Percentiles rank a stretch among this genome's conserved stretches.
Evolutionary conservation across 768 basidiomycete species (phyloP).

Genomic region (Rhodocollybia butyracea): DNA sequence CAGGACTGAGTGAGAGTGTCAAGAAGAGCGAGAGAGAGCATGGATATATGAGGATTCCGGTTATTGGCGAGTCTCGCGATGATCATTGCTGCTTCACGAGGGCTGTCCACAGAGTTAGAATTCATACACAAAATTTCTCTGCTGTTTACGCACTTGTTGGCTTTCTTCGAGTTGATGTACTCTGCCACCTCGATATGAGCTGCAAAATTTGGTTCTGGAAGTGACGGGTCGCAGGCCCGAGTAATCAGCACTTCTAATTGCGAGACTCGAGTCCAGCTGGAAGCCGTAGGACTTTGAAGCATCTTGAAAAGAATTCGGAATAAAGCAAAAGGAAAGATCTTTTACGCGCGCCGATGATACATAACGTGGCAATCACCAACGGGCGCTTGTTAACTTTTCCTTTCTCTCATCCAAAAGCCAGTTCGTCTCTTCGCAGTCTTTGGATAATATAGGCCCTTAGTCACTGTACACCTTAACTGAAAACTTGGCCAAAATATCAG

Average conservation of each 20-base stretch:
- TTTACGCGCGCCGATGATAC: no score
- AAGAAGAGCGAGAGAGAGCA: constrained; percentile 82
- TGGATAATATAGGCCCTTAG: no score
- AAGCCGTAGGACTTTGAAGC: constrained; percentile 47
- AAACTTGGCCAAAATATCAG: no score
- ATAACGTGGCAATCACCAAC: no score
- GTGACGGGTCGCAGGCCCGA: constrained; percentile 82
- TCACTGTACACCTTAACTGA: no score
- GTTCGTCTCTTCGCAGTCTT: no score
- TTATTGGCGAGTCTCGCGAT: constrained; percentile 86
- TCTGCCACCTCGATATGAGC: constrained; percentile 93
- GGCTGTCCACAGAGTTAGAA: no score
- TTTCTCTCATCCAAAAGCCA: no score
- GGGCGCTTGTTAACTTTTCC: no score
- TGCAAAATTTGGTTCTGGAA: constrained; percentile 88
- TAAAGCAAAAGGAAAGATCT: no score
- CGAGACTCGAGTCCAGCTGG: constrained; percentile 54
- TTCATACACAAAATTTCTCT: constrained; percentile 1
- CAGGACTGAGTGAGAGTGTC: constrained; percentile 93
- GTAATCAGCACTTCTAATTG: constrained; percentile 70
- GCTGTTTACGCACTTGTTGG: constrained; percentile 71
- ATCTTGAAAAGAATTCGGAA: no score
- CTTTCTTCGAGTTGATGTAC: constrained; percentile 91
- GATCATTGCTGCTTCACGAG: constrained; percentile 88
- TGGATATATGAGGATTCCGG: constrained; percentile 87